Evolutionary conservation across 495 filamentous ascomycete species (phyloP).

Genomic region (Ascobolus immersus): DNA sequence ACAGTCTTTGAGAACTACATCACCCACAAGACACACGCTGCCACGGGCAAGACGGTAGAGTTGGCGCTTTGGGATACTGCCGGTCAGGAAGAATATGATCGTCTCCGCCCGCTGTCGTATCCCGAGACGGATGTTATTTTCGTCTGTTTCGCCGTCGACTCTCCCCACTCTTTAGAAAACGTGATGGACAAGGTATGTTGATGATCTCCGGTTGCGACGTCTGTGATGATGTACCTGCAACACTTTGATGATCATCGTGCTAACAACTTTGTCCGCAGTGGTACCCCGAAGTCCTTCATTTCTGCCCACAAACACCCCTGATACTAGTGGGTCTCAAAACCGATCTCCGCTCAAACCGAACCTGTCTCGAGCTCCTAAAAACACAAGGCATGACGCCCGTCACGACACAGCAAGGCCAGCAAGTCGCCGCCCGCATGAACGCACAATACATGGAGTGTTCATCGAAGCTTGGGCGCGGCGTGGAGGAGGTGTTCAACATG

Average conservation of each 20-base stretch:
- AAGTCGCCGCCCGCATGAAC: conserved; percentile 74
- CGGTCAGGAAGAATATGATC: conserved; percentile 95
- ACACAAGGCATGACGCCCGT: conserved; percentile 92
- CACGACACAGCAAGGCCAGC: conserved; percentile 63
- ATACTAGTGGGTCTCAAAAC: conserved; percentile 91
- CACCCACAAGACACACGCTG: conserved; percentile 68
- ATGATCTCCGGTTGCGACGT: not conserved
- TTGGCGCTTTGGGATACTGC: conserved; percentile 96
- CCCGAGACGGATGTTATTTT: conserved; percentile 94
- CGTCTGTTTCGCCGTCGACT: conserved; percentile 98
- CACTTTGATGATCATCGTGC: not conserved
- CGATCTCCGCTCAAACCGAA: conserved; percentile 77
- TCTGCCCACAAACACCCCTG: conserved; percentile 88
- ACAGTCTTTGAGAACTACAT: conserved; percentile 99
- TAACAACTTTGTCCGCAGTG: conserved; percentile 30
- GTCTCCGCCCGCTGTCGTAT: conserved; percentile 81
- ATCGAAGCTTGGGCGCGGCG: conserved; percentile 84
- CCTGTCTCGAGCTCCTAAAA: conserved; percentile 92
- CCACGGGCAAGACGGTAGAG: conserved; percentile 78
- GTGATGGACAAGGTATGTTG: conserved; percentile 81
- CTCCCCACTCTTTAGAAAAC: conserved; percentile 90
- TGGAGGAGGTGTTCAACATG: conserved; percentile 78
- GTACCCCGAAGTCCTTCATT: conserved; percentile 97
- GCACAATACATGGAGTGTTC: conserved; percentile 94
- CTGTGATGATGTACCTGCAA: too few relatives aligned